These are phyloP conservation scores for Backusella mclennaniae DNA, from an alignment of 192 early-diverging fungal species.

Conservation along the genomic window DNA sequence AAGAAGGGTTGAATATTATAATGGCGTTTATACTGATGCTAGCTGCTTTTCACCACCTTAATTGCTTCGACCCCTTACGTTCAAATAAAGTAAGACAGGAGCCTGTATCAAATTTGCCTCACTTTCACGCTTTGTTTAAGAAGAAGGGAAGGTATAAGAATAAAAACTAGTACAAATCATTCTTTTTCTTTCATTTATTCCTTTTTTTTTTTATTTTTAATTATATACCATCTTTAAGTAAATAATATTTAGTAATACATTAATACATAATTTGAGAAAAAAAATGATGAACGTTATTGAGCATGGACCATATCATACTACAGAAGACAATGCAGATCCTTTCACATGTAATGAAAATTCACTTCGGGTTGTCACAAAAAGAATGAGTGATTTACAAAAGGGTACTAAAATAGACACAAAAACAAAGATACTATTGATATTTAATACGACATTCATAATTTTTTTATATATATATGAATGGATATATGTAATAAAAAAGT, in stretches of 20 bases:
- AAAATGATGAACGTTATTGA: background rate
- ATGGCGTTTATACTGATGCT: background rate
- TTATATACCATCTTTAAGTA: background rate
- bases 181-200: background rate
- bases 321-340: background rate
- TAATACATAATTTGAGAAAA: background rate
- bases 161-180: background rate
- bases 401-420: background rate
- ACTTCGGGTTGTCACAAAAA: slow-evolving; percentile 2
- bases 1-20: background rate
- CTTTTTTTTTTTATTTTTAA: background rate
- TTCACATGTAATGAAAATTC: background rate
- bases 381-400: background rate
- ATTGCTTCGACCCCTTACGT: background rate
- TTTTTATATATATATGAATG: background rate
- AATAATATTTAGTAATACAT: background rate
- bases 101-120: background rate
- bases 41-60: background rate
- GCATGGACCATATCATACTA: background rate
- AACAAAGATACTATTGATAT: background rate
- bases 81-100: background rate
- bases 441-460: background rate
- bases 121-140: background rate
- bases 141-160: background rate
- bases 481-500: background rate